Evolutionary conservation across 2,329 filamentous ascomycete genomes (phyloP).

Genomic region (Eutypella sp.): DNA sequence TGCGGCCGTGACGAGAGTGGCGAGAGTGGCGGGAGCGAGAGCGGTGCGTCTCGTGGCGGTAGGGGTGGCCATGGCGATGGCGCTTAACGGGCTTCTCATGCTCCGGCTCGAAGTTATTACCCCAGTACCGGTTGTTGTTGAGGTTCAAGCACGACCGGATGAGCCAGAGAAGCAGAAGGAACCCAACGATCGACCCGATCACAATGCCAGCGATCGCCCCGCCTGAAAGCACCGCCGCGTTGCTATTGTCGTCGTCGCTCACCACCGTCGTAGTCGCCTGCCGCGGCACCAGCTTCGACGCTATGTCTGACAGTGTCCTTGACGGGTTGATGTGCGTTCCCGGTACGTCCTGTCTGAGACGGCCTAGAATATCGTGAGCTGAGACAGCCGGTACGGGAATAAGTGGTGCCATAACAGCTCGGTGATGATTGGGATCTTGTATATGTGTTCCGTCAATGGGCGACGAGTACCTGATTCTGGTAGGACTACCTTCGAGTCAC

Average conservation of each 20-base stretch:
- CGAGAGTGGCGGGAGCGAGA: slow-evolving; percentile 15
- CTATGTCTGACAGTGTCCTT: slow-evolving; percentile 16
- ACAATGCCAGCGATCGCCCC: slow-evolving; percentile 49
- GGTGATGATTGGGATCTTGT: not conserved
- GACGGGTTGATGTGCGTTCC: slow-evolving; percentile 14
- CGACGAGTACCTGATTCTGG: no score
- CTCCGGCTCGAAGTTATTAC: slow-evolving; percentile 19
- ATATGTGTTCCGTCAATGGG: no score
- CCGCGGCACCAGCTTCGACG: slow-evolving; percentile 17
- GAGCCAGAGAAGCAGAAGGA: slow-evolving; percentile 43
- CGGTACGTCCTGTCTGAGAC: not conserved
- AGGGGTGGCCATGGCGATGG: slow-evolving; percentile 11
- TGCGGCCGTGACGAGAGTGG: slow-evolving; percentile 4
- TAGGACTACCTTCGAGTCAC: no score
- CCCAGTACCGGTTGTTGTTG: slow-evolving; percentile 23
- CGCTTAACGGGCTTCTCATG: slow-evolving; percentile 17
- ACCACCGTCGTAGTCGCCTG: slow-evolving; percentile 24
- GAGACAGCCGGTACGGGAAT: not conserved
- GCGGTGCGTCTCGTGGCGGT: slow-evolving; percentile 11
- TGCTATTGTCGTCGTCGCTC: slow-evolving; percentile 11
- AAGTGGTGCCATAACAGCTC: not conserved
- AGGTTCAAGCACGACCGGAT: slow-evolving; percentile 40
- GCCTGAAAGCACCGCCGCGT: slow-evolving; percentile 31
- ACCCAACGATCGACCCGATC: slow-evolving; percentile 41
- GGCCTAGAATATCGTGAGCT: not conserved